phyloP scores from a whole-genome alignment of 257 asterid species.

The Handroanthus guayacan region DNA sequence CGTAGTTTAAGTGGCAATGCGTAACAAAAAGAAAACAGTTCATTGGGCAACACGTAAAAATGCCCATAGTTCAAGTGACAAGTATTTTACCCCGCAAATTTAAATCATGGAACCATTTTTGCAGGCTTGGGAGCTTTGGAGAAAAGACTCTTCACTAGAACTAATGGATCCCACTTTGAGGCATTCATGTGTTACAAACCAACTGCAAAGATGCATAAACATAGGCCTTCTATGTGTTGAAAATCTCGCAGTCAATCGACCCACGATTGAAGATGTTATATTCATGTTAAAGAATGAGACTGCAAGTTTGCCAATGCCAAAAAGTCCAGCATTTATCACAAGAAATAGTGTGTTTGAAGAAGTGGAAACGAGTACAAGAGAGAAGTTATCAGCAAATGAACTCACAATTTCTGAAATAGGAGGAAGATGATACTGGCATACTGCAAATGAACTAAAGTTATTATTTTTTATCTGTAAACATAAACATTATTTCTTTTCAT shows the following conservation, averaged over 20 bases:
- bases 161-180: constrained; percentile 53
- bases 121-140: constrained; percentile 75
- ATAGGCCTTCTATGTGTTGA: constrained; percentile 63
- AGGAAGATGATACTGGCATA: constrained; percentile 29
- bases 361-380: background rate
- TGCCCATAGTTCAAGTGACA: too few species aligned
- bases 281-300: constrained; percentile 54
- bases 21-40: too few species aligned
- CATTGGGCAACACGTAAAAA: too few species aligned
- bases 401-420: constrained; percentile 42
- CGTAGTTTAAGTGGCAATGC: too few species aligned
- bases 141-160: constrained; percentile 41
- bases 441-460: background rate
- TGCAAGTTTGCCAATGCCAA: constrained; percentile 45
- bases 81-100: too few species aligned
- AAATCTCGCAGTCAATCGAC: constrained; percentile 55
- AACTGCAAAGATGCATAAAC: constrained; percentile 52
- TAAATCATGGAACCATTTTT: background rate
- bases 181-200: constrained; percentile 40
- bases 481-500: background rate
- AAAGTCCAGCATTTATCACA: constrained; percentile 53
- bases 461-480: too few species aligned
- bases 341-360: constrained; percentile 35
- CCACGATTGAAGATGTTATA: constrained; percentile 54
- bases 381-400: constrained; percentile 38